These are phyloP conservation scores for Blastobotrys arbuscula DNA, from an alignment of 1,139 yeast species.

Conservation along the genomic window DNA sequence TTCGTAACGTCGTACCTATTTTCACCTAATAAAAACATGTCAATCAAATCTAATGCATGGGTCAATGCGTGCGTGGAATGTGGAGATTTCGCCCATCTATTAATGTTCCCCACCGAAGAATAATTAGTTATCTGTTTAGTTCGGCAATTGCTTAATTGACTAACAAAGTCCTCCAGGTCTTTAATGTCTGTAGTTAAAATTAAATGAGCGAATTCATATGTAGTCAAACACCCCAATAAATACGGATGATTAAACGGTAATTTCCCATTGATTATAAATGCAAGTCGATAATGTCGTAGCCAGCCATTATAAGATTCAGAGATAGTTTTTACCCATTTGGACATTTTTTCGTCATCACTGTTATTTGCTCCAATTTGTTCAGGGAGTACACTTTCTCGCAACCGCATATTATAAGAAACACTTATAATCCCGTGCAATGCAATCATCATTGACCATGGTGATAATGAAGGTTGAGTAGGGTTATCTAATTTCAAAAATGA, in stretches of 20 bases:
- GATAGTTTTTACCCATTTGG: constrained; percentile 20
- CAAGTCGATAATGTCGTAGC: constrained; percentile 24
- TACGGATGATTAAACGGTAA: constrained; percentile 26
- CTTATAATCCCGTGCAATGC: constrained; percentile 26
- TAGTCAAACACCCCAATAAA: constrained; percentile 26
- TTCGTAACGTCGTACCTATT: constrained; percentile 23
- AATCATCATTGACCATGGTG: constrained; percentile 29
- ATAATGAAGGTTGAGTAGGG: constrained; percentile 18
- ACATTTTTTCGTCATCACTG: not conserved
- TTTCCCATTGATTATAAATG: constrained; percentile 22
- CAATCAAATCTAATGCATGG: constrained; percentile 26
- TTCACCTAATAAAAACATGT: constrained; percentile 24
- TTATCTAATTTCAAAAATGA: constrained; percentile 22
- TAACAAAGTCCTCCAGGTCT: constrained; percentile 18
- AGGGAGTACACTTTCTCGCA: constrained; percentile 21
- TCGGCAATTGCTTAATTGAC: constrained; percentile 11
- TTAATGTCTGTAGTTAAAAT: constrained; percentile 21
- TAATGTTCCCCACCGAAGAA: constrained; percentile 4
- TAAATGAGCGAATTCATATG: constrained; percentile 26
- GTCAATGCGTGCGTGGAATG: constrained; percentile 18
- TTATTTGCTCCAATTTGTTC: constrained; percentile 10
- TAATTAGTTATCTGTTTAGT: not conserved
- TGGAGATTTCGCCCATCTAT: constrained; percentile 10
- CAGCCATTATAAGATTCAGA: constrained; percentile 25
- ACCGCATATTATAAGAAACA: constrained; percentile 25